Base-by-base conservation (phyloP, 208 protist genomes). In the Leishmania arabica region DNA sequence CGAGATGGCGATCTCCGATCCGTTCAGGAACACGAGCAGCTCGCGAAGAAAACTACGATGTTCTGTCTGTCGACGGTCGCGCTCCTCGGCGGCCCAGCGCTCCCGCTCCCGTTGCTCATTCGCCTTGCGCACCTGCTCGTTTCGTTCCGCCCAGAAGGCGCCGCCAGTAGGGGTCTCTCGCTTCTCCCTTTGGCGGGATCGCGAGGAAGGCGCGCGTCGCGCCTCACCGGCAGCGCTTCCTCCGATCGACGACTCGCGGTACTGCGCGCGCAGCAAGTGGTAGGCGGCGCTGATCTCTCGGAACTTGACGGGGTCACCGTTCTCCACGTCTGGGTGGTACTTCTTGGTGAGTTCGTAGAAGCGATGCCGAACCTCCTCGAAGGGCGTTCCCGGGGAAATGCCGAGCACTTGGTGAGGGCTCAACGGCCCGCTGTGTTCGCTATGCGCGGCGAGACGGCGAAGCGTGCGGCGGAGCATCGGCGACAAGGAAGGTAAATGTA, bases 261-360 rank as follows among this genome's bases (percentile, higher is more conserved):
- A 86, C 42, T 88, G 66, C 5, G 89, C 85, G 11, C 90, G 90
- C 34, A 95, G 69, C 27, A 88, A 19, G 19, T 89, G 86, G 70
- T 96, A 96, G 21, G 92, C 92, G 27, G 84, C 84, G 73, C 92
- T 94, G 74, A 96, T 93, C 72, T 96, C 92, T 24, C 88, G 88
- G 72, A 96, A 96, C 82, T 91, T 95, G 15, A 71, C 82, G 21
- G 89, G 83, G 72, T 96, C 89, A 31, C 92, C 92, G 53, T 86
- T 62, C 34, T 89, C 82, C 84, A 93, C 92, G 71, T 96, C 92
- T 21, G 92, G 92, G 77, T 96, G 92, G 69, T 95, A 93, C 31
- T 74, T 68, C 27, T 85, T 91, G 1, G 92, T 90, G 51, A 96
- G 92, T 62, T 92, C 80, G 40, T 94, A 89, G 79, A 90, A 96